These are phyloP conservation scores for Colletotrichum siamense DNA, from an alignment of 2,329 filamentous ascomycete genomes.

Conservation along the genomic window DNA sequence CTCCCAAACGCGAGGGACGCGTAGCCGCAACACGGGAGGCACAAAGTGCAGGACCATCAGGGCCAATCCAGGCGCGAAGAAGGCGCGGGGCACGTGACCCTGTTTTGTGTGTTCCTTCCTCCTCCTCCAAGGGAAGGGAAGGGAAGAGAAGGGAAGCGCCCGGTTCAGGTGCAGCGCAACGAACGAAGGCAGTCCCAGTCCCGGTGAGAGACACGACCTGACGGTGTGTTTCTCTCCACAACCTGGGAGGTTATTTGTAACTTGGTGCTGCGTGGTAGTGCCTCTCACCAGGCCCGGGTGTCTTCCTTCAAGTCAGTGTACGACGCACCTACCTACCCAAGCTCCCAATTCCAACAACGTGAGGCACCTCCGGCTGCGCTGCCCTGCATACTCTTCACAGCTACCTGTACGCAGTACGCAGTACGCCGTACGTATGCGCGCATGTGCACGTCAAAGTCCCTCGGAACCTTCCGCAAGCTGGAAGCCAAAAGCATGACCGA, in stretches of 20 bases:
- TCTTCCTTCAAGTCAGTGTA: background rate
- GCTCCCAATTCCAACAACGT: background rate
- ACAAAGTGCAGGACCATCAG: slow-evolving; percentile 1
- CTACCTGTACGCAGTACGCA: background rate
- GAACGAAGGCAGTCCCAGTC: background rate
- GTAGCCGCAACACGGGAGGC: background rate
- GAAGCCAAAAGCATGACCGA: background rate
- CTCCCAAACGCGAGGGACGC: background rate
- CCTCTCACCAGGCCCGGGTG: background rate
- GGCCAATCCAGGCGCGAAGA: background rate
- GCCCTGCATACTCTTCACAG: background rate
- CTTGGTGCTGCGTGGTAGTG: background rate
- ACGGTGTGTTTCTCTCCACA: background rate
- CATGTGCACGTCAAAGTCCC: slow-evolving; percentile 14
- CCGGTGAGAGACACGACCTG: background rate
- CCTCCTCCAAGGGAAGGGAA: background rate
- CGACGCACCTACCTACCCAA: background rate
- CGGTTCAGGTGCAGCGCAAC: background rate
- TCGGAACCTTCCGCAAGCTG: background rate
- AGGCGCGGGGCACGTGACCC: slow-evolving; percentile 7
- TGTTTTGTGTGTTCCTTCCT: background rate
- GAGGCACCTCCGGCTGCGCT: background rate
- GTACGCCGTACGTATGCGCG: background rate
- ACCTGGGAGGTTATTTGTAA: background rate
- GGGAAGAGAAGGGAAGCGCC: background rate